Percentiles rank a stretch among this genome's conserved stretches.
Conservation (phyloP, 441 rosid genomes). For the Erodium texanum region DNA sequence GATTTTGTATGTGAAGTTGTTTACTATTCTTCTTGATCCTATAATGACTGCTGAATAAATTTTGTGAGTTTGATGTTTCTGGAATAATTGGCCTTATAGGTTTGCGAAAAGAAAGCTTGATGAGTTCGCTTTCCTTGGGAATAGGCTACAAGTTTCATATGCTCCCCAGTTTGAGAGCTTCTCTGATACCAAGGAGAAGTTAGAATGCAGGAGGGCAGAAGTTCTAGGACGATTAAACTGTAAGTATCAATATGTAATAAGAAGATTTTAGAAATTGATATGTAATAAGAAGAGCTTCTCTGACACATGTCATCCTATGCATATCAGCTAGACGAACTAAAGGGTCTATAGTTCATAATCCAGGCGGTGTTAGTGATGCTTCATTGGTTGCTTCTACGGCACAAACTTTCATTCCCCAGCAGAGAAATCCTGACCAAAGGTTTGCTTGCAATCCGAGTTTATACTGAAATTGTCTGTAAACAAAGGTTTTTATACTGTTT, state of each 20-base stretch:
- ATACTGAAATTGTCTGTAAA: too few species aligned
- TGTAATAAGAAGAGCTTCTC: neutral
- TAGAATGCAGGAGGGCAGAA: slow-evolving; percentile 71
- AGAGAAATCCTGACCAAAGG: slow-evolving; percentile 19
- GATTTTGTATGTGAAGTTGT: neutral
- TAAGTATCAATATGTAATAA: slow-evolving; percentile 23
- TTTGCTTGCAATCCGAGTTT: too few species aligned
- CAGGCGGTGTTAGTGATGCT: slow-evolving; percentile 16
- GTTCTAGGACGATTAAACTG: slow-evolving; percentile 54
- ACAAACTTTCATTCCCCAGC: slow-evolving; percentile 20
- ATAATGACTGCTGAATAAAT: neutral
- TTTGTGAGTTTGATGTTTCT: slow-evolving; percentile 1
- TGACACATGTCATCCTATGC: slow-evolving; percentile 2
- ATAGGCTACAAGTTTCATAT: slow-evolving; percentile 58
- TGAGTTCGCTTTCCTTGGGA: slow-evolving; percentile 64
- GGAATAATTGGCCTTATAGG: slow-evolving; percentile 25
- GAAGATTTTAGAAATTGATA: neutral
- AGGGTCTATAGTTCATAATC: slow-evolving; percentile 21
- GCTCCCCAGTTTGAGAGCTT: slow-evolving; percentile 73
- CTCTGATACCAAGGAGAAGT: slow-evolving; percentile 58
- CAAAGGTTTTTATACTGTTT: neutral
- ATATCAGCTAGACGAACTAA: slow-evolving; percentile 43
- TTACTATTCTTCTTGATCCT: neutral
- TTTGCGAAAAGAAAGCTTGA: slow-evolving; percentile 87
- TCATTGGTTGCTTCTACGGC: slow-evolving; percentile 23